Evolutionary conservation across 176 grass and related monocot genomes (phyloP).

Genomic region (Triticum urartu): DNA sequence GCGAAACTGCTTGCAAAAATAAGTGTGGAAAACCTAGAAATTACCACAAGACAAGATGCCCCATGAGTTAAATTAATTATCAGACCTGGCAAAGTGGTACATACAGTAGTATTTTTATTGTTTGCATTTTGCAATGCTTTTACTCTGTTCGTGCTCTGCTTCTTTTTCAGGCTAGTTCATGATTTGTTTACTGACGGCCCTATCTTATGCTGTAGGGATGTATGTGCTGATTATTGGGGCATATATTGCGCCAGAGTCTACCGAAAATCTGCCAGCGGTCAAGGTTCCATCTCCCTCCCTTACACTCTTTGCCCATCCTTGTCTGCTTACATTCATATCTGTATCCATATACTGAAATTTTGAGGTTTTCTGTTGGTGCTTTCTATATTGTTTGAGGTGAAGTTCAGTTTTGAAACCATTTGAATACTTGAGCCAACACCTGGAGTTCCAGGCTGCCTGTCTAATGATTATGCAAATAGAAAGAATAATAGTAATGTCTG

Average conservation of each 20-base stretch:
- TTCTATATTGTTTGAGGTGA: not conserved
- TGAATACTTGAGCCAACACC: too few species aligned
- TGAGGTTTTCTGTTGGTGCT: not conserved
- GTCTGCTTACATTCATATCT: not conserved
- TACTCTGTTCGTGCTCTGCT: not conserved
- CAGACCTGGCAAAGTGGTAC: too few species aligned
- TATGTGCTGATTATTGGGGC: conserved; percentile 80
- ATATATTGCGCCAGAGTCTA: conserved; percentile 30
- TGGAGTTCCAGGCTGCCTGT: too few species aligned
- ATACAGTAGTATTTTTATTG: too few species aligned
- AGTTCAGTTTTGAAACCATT: too few species aligned
- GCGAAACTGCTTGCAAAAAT: too few species aligned
- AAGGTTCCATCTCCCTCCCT: conserved; percentile 39
- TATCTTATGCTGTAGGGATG: conserved; percentile 54
- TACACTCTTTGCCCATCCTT: not conserved
- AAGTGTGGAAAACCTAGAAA: too few species aligned
- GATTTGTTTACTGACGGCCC: not conserved
- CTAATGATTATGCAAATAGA: too few species aligned
- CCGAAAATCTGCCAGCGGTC: conserved; percentile 26
- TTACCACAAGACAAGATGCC: too few species aligned
- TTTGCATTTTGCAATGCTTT: not conserved
- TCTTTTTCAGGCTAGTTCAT: not conserved
- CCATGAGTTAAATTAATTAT: too few species aligned
- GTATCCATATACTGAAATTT: not conserved
- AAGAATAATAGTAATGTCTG: too few species aligned